phyloP scores from a whole-genome alignment of 805 yeast species.

The Yamadazyma laniorum region DNA sequence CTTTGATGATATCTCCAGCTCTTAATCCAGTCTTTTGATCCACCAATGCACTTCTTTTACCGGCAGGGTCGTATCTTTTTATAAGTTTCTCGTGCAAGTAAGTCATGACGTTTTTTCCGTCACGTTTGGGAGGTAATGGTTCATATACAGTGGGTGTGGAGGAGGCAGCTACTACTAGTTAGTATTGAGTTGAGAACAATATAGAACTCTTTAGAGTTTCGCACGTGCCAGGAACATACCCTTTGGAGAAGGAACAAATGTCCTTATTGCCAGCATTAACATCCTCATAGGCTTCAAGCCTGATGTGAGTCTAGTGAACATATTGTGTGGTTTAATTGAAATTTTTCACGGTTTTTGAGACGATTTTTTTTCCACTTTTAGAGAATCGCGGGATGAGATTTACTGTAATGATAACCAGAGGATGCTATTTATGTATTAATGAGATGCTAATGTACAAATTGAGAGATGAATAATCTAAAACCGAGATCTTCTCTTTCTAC shows the following conservation, averaged over 20 bases:
- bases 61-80: slow-evolving; percentile 66
- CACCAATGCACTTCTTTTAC: slow-evolving; percentile 38
- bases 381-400: slow-evolving; percentile 6
- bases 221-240: no score
- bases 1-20: slow-evolving; percentile 80
- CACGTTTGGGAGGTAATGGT: slow-evolving; percentile 49
- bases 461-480: slow-evolving; percentile 21
- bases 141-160: slow-evolving; percentile 41
- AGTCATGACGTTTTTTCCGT: slow-evolving; percentile 44
- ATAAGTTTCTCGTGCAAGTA: slow-evolving; percentile 52
- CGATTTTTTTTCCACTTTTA: no score
- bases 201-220: no score
- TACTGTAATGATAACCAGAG: background rate
- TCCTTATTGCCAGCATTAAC: slow-evolving; percentile 15
- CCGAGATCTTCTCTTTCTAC: slow-evolving; percentile 57
- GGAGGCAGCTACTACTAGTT: slow-evolving; percentile 1
- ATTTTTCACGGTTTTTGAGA: slow-evolving; percentile 5
- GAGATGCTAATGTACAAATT: slow-evolving; percentile 6
- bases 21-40: slow-evolving; percentile 45
- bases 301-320: slow-evolving; percentile 4
- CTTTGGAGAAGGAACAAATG: slow-evolving; percentile 17
- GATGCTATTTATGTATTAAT: background rate
- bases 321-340: background rate
- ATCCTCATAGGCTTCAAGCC: slow-evolving; percentile 2
- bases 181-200: background rate